Percentiles rank a stretch among this genome's conserved stretches.
Evolutionary conservation across 2,329 filamentous ascomycete species (phyloP).

Genomic region (Fusarium protoensiforme): DNA sequence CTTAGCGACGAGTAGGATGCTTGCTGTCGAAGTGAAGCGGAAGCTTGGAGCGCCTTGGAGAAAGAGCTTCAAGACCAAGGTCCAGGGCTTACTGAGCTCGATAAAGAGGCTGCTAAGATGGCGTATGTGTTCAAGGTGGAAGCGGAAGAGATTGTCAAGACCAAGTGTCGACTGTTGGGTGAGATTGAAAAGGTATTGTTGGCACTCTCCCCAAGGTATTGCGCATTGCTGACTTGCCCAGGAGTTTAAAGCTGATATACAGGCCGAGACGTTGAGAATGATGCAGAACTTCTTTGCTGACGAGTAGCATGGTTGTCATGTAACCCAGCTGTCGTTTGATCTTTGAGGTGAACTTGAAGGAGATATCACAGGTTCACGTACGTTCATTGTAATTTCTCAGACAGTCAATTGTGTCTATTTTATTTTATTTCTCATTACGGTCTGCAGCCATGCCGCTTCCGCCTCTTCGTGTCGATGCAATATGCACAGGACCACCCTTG

Average conservation of each 20-base stretch:
- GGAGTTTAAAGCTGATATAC: slow-evolving; percentile 44
- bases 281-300: slow-evolving; percentile 41
- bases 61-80: not conserved
- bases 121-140: slow-evolving; percentile 29
- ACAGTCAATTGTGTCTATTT: slow-evolving; percentile 39
- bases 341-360: not conserved
- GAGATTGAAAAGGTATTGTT: slow-evolving; percentile 44
- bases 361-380: slow-evolving; percentile 1
- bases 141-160: slow-evolving; percentile 35
- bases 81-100: not conserved
- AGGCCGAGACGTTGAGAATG: slow-evolving; percentile 41
- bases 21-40: slow-evolving; percentile 33
- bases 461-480: slow-evolving; percentile 6
- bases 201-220: rapidly evolving
- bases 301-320: slow-evolving; percentile 2
- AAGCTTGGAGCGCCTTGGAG: slow-evolving; percentile 32
- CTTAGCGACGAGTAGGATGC: slow-evolving; percentile 42
- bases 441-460: slow-evolving; percentile 4
- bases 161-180: slow-evolving; percentile 34
- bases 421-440: slow-evolving; percentile 33
- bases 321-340: not conserved
- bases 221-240: slow-evolving; percentile 1
- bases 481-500: slow-evolving; percentile 12
- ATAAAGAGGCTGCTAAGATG: not conserved
- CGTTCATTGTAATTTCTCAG: slow-evolving; percentile 1